Percentiles rank a stretch among this genome's conserved stretches.
These are phyloP conservation scores for Vigna mungo DNA, from an alignment of 306 rosid genomes.

Conservation along the genomic window DNA sequence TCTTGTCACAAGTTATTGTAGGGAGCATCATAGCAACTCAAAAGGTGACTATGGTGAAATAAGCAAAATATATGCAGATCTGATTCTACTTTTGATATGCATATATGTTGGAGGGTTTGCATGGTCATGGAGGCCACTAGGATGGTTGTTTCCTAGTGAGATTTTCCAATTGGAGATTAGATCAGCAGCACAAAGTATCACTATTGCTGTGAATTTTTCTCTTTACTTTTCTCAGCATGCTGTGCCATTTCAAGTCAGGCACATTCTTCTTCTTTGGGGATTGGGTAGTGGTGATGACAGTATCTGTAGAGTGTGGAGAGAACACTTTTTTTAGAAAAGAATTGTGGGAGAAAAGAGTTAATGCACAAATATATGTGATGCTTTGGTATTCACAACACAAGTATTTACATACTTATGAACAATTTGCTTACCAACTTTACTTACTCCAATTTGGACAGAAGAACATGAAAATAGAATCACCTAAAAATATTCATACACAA, in stretches of 20 bases:
- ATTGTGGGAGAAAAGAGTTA: slow-evolving; percentile 43
- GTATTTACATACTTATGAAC: not conserved
- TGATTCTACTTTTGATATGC: no score
- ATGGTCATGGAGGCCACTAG: slow-evolving; percentile 82
- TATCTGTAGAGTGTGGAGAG: slow-evolving; percentile 62
- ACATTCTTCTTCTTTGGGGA: slow-evolving; percentile 76
- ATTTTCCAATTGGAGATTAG: slow-evolving; percentile 68
- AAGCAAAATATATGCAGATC: no score
- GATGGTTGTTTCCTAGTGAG: slow-evolving; percentile 76
- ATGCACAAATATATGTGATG: not conserved
- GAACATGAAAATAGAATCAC: not conserved
- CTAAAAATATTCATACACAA: not conserved
- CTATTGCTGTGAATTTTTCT: no score
- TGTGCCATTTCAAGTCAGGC: slow-evolving; percentile 66
- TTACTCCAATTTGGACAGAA: not conserved
- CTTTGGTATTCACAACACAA: slow-evolving; percentile 2
- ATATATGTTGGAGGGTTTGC: slow-evolving; percentile 70
- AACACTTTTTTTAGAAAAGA: slow-evolving; percentile 69
- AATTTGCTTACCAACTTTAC: not conserved
- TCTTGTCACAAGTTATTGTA: no score
- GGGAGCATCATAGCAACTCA: no score
- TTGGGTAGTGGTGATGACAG: slow-evolving; percentile 69
- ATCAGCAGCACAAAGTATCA: slow-evolving; percentile 65
- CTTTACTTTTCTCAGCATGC: slow-evolving; percentile 61
- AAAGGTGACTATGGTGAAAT: no score